Conservation (phyloP, 2,329 filamentous ascomycete species). For the Ilyonectria mors-panacis region DNA sequence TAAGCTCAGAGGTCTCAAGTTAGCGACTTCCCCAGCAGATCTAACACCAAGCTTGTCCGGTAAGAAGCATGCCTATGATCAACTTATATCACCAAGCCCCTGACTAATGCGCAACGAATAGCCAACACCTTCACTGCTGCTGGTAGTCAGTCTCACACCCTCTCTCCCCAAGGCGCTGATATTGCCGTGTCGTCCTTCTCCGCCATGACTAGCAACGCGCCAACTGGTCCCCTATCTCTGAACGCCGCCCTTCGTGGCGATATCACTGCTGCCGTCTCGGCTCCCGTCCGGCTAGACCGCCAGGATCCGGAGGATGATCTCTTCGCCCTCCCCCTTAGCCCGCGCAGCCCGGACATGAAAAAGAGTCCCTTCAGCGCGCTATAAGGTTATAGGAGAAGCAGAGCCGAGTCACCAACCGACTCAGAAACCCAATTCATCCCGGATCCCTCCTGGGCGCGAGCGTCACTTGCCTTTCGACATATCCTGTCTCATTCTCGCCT, state of each 20-base stretch:
- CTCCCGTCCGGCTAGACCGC: constrained; percentile 35
- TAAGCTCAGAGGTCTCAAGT: constrained; percentile 83
- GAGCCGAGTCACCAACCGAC: background rate
- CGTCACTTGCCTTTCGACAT: constrained; percentile 15
- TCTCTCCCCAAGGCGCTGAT: constrained; percentile 51
- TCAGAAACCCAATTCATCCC: background rate
- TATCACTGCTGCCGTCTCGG: constrained; percentile 32
- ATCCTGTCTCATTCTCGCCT: background rate
- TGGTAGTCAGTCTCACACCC: constrained; percentile 52
- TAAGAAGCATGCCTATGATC: constrained; percentile 54
- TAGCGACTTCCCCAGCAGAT: constrained; percentile 80
- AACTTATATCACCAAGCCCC: constrained; percentile 25
- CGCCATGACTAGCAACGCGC: constrained; percentile 46
- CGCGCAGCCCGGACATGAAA: constrained; percentile 87
- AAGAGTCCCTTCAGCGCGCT: constrained; percentile 83
- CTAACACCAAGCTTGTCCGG: constrained; percentile 68
- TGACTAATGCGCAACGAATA: constrained; percentile 37
- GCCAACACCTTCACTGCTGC: constrained; percentile 55
- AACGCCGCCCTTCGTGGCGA: constrained; percentile 51
- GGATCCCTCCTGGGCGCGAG: background rate
- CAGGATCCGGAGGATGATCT: constrained; percentile 77
- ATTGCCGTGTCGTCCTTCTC: constrained; percentile 56
- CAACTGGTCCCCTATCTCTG: constrained; percentile 51
- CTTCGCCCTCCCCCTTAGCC: constrained; percentile 90
- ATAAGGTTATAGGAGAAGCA: constrained; percentile 15